Conservation (phyloP, 768 basidiomycete genomes). For the Kwoniella heveanensis region DNA sequence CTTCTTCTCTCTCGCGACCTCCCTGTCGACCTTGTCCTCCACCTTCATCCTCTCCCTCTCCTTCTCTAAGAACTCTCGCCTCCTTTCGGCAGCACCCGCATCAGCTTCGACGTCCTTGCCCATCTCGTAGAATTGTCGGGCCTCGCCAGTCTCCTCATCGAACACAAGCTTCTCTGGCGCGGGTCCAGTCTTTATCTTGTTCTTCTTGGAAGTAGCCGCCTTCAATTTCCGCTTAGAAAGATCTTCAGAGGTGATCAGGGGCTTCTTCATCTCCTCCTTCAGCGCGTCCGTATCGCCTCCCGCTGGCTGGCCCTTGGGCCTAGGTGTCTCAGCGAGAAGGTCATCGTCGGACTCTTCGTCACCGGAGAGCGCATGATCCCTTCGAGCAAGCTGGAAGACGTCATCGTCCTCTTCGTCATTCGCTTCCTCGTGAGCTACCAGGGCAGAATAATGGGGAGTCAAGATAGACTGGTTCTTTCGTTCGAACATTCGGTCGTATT, state of each 20-base stretch:
- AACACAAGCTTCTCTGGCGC: slow-evolving; percentile 77
- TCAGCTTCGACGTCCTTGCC: slow-evolving; percentile 67
- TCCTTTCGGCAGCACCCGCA: slow-evolving; percentile 68
- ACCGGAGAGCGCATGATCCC: slow-evolving; percentile 70
- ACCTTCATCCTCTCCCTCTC: slow-evolving; percentile 73
- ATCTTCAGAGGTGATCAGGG: slow-evolving; percentile 57
- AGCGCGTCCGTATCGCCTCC: slow-evolving; percentile 3
- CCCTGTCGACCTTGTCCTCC: slow-evolving; percentile 74
- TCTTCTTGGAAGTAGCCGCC: slow-evolving; percentile 72
- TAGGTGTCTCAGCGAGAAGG: slow-evolving; percentile 8
- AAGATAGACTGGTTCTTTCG: slow-evolving; percentile 92
- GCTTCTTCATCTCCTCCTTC: slow-evolving; percentile 9
- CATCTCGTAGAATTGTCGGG: slow-evolving; percentile 82
- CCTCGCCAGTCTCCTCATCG: slow-evolving; percentile 74
- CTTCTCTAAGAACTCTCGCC: slow-evolving; percentile 69
- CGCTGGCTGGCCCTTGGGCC: background rate
- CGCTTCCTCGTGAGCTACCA: slow-evolving; percentile 69
- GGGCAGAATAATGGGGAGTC: slow-evolving; percentile 83
- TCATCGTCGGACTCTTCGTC: slow-evolving; percentile 43
- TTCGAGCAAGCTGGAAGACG: slow-evolving; percentile 92
- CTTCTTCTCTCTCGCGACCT: slow-evolving; percentile 82
- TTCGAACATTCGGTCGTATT: slow-evolving; percentile 97
- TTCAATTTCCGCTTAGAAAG: slow-evolving; percentile 87
- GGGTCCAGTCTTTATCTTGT: slow-evolving; percentile 65
- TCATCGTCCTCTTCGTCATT: slow-evolving; percentile 61